Base-by-base conservation (phyloP, 2,329 filamentous ascomycete genomes). In the Cercospora beticola region DNA sequence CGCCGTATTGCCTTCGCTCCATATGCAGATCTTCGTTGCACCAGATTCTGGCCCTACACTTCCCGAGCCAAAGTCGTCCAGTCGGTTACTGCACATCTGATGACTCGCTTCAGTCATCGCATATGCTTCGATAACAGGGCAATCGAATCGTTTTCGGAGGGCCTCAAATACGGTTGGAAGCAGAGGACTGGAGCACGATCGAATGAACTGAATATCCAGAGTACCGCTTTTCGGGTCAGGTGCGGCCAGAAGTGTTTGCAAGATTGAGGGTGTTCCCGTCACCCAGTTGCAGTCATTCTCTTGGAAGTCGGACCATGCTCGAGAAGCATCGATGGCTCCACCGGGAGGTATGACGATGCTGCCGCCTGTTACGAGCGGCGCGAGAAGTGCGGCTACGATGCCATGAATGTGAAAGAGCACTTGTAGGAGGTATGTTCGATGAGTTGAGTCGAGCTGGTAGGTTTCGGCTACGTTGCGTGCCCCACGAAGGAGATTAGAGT, bases 61-160 rank as follows among this genome's bases (percentile, higher is more conserved):
- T 61, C 92, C 92, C 0, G 92, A 92, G 82, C 90, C 89, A 73
- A 91, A 88, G 81, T 90, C 88, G 21, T 83, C 89, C 4, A 91
- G 90, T 0, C 82, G 82, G 12, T 60, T 21, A 18, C 28, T 36
- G 8, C 84, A 92, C 89, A 93, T 93, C 79, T 93, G 91, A 77
- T 93, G 91, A 6, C 92, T 88, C 7, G 92, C 92, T 82, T 96
- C 92, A 43, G 92, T 96, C 92, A 96, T 96, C 72, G 92, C 92
- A 76, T 96, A 96, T 9, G 92, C 92, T 81, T 96, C 92, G 23
- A 96, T 85, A 0, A 96, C 92, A 0, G 92, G 92, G 0, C 92
- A 60, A 87, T 84, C 77, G 92, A 91, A 0, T 88, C 88, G 85
- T 74, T 64, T 85, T 76, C 95, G 92, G 5, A 96, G 86, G 75